phyloP scores from a whole-genome alignment of 2,329 filamentous ascomycete species.

The Capronia coronata region DNA sequence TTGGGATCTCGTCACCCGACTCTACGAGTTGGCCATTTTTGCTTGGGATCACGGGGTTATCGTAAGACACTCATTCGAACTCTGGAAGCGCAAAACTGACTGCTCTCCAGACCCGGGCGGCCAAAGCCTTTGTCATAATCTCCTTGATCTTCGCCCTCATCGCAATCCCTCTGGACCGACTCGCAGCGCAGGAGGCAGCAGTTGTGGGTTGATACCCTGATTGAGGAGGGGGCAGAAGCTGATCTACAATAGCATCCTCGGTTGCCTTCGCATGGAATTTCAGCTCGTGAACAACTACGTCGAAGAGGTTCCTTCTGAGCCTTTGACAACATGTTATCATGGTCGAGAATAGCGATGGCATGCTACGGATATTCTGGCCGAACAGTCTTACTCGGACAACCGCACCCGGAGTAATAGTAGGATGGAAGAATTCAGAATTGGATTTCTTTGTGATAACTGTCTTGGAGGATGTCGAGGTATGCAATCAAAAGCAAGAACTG shows the following conservation, averaged over 20 bases:
- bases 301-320: constrained; percentile 86
- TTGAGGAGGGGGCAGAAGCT: constrained; percentile 2
- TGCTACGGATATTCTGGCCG: constrained; percentile 99
- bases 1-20: constrained; percentile 94
- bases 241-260: constrained; percentile 65
- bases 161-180: constrained; percentile 72
- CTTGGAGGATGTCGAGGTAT: constrained; percentile 82
- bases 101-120: constrained; percentile 63
- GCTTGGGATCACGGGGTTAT: constrained; percentile 98
- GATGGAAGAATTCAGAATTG: constrained; percentile 87
- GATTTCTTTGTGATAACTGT: constrained; percentile 88
- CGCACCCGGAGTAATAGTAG: constrained; percentile 77
- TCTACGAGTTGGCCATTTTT: constrained; percentile 95
- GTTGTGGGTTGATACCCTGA: constrained; percentile 53
- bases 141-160: constrained; percentile 79
- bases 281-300: constrained; percentile 88
- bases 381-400: constrained; percentile 69
- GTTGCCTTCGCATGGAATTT: constrained; percentile 70
- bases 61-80: constrained; percentile 49
- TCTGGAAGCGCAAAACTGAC: not conserved
- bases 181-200: constrained; percentile 72
- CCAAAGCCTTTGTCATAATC: constrained; percentile 76
- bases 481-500: constrained; percentile 30
- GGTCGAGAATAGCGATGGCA: constrained; percentile 61
- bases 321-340: constrained; percentile 53